phyloP scores from a whole-genome alignment of 352 stramenopile species.

The Plasmopara viticola region DNA sequence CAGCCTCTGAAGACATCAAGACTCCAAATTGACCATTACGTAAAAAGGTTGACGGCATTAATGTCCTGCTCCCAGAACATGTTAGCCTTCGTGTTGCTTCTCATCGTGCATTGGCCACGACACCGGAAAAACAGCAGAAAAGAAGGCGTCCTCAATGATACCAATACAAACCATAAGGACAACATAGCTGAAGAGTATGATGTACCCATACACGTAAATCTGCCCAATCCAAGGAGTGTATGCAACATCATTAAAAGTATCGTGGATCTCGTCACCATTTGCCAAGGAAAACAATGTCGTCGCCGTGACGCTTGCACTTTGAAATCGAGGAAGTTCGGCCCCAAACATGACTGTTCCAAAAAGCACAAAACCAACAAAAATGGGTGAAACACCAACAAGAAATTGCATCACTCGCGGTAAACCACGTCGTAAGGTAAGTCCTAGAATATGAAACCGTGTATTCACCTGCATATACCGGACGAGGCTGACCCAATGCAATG shows the following conservation, averaged over 20 bases:
- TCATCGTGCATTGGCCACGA: constrained; percentile 37
- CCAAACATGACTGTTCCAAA: constrained; percentile 87
- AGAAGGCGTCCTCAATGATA: constrained; percentile 87
- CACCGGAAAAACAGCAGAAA: constrained; percentile 66
- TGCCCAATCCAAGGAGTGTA: constrained; percentile 71
- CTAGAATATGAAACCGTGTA: constrained; percentile 66
- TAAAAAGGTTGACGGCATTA: background rate
- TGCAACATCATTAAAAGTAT: constrained; percentile 72
- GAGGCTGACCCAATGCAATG: constrained; percentile 68
- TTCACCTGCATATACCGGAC: constrained; percentile 71
- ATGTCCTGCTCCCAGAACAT: constrained; percentile 2
- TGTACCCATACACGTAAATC: constrained; percentile 84
- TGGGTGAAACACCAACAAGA: constrained; percentile 72
- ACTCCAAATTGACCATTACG: no score
- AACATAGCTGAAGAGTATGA: constrained; percentile 86
- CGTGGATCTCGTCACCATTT: constrained; percentile 84
- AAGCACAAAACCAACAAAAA: constrained; percentile 81
- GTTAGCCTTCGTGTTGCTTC: constrained; percentile 4
- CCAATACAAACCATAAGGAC: constrained; percentile 87
- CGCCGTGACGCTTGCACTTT: constrained; percentile 48
- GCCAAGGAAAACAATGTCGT: constrained; percentile 82
- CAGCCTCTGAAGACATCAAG: no score
- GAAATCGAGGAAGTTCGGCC: constrained; percentile 71
- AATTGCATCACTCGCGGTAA: constrained; percentile 73
- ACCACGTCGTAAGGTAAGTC: constrained; percentile 58